phyloP scores from a whole-genome alignment of 2,329 filamentous ascomycete genomes.

The Calonectria multiphialidica region DNA sequence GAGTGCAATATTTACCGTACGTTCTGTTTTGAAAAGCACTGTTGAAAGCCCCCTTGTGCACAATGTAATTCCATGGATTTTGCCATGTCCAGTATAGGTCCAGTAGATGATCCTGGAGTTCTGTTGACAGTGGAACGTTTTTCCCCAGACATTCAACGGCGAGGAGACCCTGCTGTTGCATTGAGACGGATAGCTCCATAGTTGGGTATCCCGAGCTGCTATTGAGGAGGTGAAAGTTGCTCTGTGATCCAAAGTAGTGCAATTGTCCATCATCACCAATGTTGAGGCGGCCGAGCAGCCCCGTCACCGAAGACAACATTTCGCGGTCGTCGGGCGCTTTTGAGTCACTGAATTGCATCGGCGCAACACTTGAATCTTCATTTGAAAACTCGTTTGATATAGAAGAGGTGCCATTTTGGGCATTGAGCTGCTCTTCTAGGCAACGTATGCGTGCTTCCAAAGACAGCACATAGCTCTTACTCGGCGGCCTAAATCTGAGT shows the following conservation, averaged over 20 bases:
- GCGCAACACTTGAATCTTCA: background rate
- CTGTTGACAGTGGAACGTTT: constrained; percentile 24
- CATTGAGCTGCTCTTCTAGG: background rate
- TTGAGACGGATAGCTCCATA: background rate
- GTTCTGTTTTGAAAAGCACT: constrained; percentile 23
- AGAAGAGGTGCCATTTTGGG: background rate
- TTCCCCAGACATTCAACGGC: background rate
- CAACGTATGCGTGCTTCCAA: background rate
- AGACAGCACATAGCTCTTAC: background rate
- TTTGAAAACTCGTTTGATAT: background rate
- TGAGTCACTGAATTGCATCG: background rate
- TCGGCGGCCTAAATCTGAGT: background rate
- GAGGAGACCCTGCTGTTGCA: constrained; percentile 8
- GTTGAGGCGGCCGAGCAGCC: constrained; percentile 22
- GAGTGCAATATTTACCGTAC: constrained; percentile 33
- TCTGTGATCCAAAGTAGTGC: constrained; percentile 42
- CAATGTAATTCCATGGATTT: constrained; percentile 43
- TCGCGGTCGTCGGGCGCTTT: background rate
- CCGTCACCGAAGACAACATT: constrained; percentile 19
- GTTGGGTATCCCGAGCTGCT: background rate
- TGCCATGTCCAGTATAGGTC: constrained; percentile 44
- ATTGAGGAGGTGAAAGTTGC: constrained; percentile 34
- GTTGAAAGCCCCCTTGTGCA: constrained; percentile 37
- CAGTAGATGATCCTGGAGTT: constrained; percentile 41
- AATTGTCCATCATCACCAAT: constrained; percentile 38